These are phyloP conservation scores for Cutaneotrichosporon mucoides DNA, from an alignment of 1,284 basidiomycete genomes.

Conservation along the genomic window DNA sequence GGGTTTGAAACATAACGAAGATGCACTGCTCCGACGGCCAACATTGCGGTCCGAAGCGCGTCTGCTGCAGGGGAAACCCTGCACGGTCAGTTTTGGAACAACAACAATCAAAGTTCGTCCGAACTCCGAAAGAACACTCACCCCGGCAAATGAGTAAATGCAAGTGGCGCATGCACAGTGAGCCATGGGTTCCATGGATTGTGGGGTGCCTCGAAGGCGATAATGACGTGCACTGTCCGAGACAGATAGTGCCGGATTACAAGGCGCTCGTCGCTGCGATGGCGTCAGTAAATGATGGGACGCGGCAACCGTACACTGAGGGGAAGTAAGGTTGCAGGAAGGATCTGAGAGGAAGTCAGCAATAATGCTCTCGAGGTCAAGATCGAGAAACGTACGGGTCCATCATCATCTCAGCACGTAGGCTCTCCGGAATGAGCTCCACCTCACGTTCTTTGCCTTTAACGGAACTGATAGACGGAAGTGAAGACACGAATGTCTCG, in stretches of 20 bases:
- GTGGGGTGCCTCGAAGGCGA: conserved; percentile 36
- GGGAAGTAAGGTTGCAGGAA: conserved; percentile 44
- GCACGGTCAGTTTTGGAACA: conserved; percentile 1
- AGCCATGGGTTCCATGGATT: conserved; percentile 46
- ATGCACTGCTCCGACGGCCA: conserved; percentile 43
- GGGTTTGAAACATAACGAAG: conserved; percentile 35
- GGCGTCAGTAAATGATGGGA: neutral
- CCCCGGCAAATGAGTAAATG: conserved; percentile 40
- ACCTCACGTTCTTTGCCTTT: conserved; percentile 25
- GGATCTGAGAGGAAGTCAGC: conserved; percentile 21
- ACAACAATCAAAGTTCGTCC: neutral
- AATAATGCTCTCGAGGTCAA: neutral
- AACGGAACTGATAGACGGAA: conserved; percentile 20
- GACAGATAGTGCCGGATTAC: conserved; percentile 46
- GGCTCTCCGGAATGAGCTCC: conserved; percentile 25
- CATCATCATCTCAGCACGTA: conserved; percentile 36
- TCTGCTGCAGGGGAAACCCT: conserved; percentile 36
- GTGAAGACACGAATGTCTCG: conserved; percentile 18
- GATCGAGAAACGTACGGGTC: conserved; percentile 33
- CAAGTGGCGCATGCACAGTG: conserved; percentile 37
- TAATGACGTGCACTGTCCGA: conserved; percentile 40
- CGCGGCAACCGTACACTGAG: conserved; percentile 17
- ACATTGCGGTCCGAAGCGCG: conserved; percentile 39
- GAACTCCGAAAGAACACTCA: conserved; percentile 14
- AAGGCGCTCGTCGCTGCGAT: conserved; percentile 36